These are phyloP conservation scores for Leishmania guyanensis DNA, from an alignment of 208 protist species.

Conservation along the genomic window DNA sequence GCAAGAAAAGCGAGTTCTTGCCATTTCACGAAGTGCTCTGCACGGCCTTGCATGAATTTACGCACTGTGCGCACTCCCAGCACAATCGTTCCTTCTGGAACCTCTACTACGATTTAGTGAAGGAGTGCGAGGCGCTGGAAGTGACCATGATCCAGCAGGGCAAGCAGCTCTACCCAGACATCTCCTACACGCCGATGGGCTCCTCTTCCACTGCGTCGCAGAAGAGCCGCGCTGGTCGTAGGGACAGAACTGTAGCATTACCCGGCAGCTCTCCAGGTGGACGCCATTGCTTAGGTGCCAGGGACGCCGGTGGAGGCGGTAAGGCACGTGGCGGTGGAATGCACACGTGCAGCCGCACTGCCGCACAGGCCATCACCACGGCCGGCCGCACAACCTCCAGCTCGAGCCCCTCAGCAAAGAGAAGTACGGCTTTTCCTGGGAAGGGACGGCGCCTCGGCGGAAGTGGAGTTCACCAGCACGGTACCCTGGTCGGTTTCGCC, in stretches of 20 bases:
- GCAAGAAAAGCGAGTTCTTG: conserved; percentile 69
- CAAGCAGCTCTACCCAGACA: conserved; percentile 45
- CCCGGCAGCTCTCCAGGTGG: not conserved
- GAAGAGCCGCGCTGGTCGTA: not conserved
- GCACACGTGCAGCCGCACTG: not conserved
- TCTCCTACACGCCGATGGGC: conserved; percentile 4
- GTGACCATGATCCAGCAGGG: conserved; percentile 40
- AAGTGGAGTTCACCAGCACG: not conserved
- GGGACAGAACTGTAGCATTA: not conserved
- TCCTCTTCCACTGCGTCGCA: not conserved
- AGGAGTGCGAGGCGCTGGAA: conserved; percentile 76
- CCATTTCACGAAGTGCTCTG: conserved; percentile 86
- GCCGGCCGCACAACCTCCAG: not conserved
- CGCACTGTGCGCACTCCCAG: conserved; percentile 64
- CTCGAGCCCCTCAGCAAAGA: not conserved
- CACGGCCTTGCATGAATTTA: conserved; percentile 90
- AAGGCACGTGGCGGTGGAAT: not conserved
- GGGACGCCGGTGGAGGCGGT: not conserved
- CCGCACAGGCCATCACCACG: not conserved
- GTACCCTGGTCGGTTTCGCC: not conserved
- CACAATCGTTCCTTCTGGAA: conserved; percentile 81
- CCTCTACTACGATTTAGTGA: conserved; percentile 75
- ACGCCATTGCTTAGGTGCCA: not conserved
- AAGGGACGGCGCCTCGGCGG: conserved; percentile 22
- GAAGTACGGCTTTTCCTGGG: conserved; percentile 10